Base-by-base conservation (phyloP, 148 eudicot species). In the Chenopodium quinoa region DNA sequence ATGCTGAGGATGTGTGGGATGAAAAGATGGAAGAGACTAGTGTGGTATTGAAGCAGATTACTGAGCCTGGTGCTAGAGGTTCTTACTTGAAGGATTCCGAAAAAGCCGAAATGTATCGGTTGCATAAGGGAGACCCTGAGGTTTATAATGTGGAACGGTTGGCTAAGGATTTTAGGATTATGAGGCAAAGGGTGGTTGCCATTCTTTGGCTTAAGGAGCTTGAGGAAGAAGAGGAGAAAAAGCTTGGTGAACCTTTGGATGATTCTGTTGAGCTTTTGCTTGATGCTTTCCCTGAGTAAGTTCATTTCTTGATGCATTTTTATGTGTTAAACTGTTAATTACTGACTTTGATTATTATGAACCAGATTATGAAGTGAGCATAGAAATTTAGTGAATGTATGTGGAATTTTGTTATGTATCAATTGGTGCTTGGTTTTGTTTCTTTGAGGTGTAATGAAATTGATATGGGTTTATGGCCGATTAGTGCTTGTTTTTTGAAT, bases 101-200 rank as follows among this genome's bases (percentile, higher is more conserved):
- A 78, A 96, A 96, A 82, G 86, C 92, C 2, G 98, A 96, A 84
- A 93, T 96, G 94, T 96, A 93, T 70, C 81, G 85, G 83, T 85
- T 92, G 82, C 94, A 93, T 76, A 96, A 91, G 90, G 90, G 86
- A 83, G 92, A 96, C 73, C 99, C 98, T 0, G 97, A 92, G 85
- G 87, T 81, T 12, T 91, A 93, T 75, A 91, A 90, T 0, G 87
- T 96, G 13, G 99, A 93, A 79, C 90, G 83, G 76, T 71, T 96
- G 82, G 99, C 99, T 0, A 81, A 87, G 79, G 98, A 96, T 76
- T 96, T 89, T 34, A 84, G 97, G 80, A 90, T 96, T 54, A 90
- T 96, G 98, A 91, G 97, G 88, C 98, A 96, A 85, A 83, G 98
- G 69, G 99, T 96, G 23, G 91, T 89, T 69, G 98, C 98, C 0